These are phyloP conservation scores for Diaporthe sp. DNA, from an alignment of 2,329 filamentous ascomycete genomes.

Conservation along the genomic window DNA sequence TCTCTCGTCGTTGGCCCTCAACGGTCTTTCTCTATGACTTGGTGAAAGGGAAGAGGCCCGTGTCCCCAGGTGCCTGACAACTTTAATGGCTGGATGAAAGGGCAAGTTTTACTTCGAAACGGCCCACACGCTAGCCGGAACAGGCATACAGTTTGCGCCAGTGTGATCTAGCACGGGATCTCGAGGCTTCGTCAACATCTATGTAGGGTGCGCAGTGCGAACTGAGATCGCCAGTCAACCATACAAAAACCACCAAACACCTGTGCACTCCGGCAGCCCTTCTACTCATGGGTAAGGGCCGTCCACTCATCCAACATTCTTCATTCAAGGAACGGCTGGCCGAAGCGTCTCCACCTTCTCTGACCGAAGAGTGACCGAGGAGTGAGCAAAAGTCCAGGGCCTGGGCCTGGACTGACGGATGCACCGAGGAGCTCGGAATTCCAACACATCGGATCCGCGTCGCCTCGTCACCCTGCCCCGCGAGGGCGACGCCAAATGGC, in stretches of 20 bases:
- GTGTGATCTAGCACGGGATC: slow-evolving; percentile 1
- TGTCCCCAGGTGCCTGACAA: background rate
- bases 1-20: background rate
- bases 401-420: slow-evolving; percentile 8
- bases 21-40: background rate
- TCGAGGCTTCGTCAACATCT: slow-evolving; percentile 8
- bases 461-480: slow-evolving; percentile 15
- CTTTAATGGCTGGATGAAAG: slow-evolving; percentile 2
- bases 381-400: slow-evolving; percentile 17
- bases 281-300: slow-evolving; percentile 27
- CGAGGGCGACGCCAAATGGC: slow-evolving; percentile 9
- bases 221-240: slow-evolving; percentile 20
- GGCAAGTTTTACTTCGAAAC: slow-evolving; percentile 16
- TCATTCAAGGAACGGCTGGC: slow-evolving; percentile 31
- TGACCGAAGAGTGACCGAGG: slow-evolving; percentile 24
- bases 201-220: slow-evolving; percentile 12
- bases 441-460: slow-evolving; percentile 26
- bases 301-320: slow-evolving; percentile 11
- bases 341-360: slow-evolving; percentile 8
- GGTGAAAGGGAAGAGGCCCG: background rate
- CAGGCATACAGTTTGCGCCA: slow-evolving; percentile 17
- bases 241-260: slow-evolving; percentile 24
- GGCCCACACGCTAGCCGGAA: slow-evolving; percentile 22
- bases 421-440: slow-evolving; percentile 26
- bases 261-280: slow-evolving; percentile 1